Evolutionary conservation across 148 eudicot species (phyloP), one percentile per base, ranked within the genome.

Genomic region (Rhododendron griersonianum): DNA sequence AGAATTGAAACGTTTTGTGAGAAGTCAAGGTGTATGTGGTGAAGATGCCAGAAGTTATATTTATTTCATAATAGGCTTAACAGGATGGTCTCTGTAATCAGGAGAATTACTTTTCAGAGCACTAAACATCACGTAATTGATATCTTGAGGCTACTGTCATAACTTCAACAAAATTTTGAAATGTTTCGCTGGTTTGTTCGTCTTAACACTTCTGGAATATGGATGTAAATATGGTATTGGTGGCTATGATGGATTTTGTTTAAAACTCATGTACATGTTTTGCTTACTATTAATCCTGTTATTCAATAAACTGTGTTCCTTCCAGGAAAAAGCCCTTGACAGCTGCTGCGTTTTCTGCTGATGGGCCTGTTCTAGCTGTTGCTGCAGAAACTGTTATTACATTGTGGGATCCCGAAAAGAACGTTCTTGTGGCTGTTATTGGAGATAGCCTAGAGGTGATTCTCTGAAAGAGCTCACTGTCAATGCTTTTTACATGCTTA

Each of bases 321-420:
- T 86, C 85, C 87, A 97, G 99, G 89, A 93, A 92, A 83, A 95
- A 91, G 82, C 93, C 98, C 77, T 93, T 97, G 99, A 94, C 98
- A 44, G 93, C 95, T 87, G 98, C 94, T 69, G 86, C 96, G 65
- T 97, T 97, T 92, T 97, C 98, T 84, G 88, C 90, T 33, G 99
- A 97, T 87, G 99, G 98, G 14, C 93, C 99, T 87, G 92, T 94
- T 85, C 89, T 97, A 85, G 99, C 98, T 87, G 96, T 97, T 88
- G 98, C 99, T 88, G 99, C 98, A 78, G 98, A 94, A 88, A 92
- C 91, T 81, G 89, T 94, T 74, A 93, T 97, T 81, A 97, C 99
- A 30, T 86, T 97, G 86, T 97, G 99, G 99, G 98, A 97, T 86
- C 98, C 98, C 50, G 92, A 93, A 35, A 92, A 88, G 89, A 97